phyloP scores from a whole-genome alignment of 768 basidiomycete genomes.

The Pleurotus tuoliensis region DNA sequence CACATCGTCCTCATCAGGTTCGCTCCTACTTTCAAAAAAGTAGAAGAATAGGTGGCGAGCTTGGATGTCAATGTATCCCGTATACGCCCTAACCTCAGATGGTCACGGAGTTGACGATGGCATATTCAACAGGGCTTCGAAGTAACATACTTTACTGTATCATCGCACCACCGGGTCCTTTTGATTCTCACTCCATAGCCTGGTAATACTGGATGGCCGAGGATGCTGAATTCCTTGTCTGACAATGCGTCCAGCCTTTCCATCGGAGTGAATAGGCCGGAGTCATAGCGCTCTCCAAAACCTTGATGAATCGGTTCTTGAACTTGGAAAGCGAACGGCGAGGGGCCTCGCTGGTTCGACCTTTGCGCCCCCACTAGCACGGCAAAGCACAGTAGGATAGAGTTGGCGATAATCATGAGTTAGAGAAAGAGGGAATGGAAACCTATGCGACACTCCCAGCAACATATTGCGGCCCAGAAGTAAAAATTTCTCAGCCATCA shows the following conservation, averaged over 20 bases:
- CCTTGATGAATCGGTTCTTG: too few relatives aligned
- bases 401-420: too few relatives aligned
- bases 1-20: conserved; percentile 58
- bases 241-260: neutral
- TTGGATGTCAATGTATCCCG: conserved; percentile 65
- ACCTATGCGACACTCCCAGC: too few relatives aligned
- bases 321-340: too few relatives aligned
- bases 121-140: neutral
- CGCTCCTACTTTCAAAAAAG: conserved; percentile 69
- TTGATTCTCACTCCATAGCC: conserved; percentile 37
- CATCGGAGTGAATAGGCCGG: neutral
- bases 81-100: conserved; percentile 41
- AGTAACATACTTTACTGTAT: conserved; percentile 30
- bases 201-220: conserved; percentile 43
- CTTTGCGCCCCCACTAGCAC: too few relatives aligned
- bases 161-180: conserved; percentile 34
- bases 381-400: too few relatives aligned
- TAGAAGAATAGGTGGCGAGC: conserved; percentile 69
- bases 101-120: neutral
- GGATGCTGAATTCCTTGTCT: neutral
- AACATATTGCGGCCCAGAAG: too few relatives aligned
- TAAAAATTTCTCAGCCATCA: too few relatives aligned
- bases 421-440: too few relatives aligned
- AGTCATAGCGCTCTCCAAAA: neutral
- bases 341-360: too few relatives aligned